These are phyloP conservation scores for Musa beccarii DNA, from an alignment of 176 grass and related monocot genomes.

Conservation along the genomic window DNA sequence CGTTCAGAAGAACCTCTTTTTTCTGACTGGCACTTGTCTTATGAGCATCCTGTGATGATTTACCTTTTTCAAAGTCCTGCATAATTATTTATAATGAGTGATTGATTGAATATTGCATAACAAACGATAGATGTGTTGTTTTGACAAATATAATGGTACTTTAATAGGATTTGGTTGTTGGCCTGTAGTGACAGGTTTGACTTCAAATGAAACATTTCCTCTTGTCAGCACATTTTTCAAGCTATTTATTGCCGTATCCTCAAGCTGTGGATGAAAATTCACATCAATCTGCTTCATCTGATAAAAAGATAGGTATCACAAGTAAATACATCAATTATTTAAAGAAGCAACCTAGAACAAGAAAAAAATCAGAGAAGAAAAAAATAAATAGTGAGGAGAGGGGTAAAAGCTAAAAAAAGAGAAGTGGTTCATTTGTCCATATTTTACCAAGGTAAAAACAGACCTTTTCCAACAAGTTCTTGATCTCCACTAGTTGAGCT, in stretches of 20 bases:
- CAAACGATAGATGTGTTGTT: neutral
- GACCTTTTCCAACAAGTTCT: conserved; percentile 78
- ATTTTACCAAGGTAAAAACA: conserved; percentile 4
- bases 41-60: conserved; percentile 18
- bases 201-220: conserved; percentile 2
- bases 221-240: neutral
- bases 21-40: conserved; percentile 30
- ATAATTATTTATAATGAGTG: neutral
- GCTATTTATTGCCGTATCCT: neutral
- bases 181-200: neutral
- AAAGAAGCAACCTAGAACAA: neutral
- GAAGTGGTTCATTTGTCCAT: neutral
- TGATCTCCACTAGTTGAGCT: conserved; percentile 77
- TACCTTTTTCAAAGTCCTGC: conserved; percentile 31
- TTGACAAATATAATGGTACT: conserved; percentile 10
- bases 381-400: neutral
- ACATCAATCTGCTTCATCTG: conserved; percentile 40
- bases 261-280: conserved; percentile 17
- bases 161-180: conserved; percentile 1
- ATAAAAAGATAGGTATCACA: conserved; percentile 3
- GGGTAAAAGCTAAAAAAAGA: neutral
- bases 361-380: neutral
- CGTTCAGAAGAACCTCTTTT: conserved; percentile 36
- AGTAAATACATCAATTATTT: neutral
- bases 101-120: neutral